phyloP scores from a whole-genome alignment of 805 yeast genomes.

The Saturnispora mendoncae region DNA sequence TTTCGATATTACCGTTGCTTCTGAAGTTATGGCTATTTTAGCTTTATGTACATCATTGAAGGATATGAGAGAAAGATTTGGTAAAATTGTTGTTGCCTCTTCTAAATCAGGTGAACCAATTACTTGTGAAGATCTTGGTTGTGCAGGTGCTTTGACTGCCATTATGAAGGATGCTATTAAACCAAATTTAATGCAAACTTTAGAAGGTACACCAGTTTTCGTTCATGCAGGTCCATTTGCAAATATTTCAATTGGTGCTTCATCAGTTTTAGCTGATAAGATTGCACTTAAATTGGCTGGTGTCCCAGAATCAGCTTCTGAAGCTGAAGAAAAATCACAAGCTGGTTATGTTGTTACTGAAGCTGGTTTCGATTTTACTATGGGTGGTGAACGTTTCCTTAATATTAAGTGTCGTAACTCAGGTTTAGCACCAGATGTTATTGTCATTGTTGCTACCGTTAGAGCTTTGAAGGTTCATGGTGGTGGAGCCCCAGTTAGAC shows the following conservation, averaged over 20 bases:
- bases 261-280: conserved; percentile 87
- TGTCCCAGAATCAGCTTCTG: conserved; percentile 35
- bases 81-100: conserved; percentile 83
- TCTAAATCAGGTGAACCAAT: conserved; percentile 67
- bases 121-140: conserved; percentile 90
- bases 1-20: conserved; percentile 92
- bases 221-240: conserved; percentile 99
- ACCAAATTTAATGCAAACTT: conserved; percentile 94
- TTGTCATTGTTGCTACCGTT: conserved; percentile 91
- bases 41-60: conserved; percentile 71
- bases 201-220: conserved; percentile 95
- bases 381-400: conserved; percentile 98
- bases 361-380: conserved; percentile 97
- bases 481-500: conserved; percentile 94
- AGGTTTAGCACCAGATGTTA: conserved; percentile 80
- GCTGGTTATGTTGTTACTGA: conserved; percentile 91
- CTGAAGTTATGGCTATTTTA: conserved; percentile 92
- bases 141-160: conserved; percentile 94
- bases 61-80: conserved; percentile 84
- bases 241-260: conserved; percentile 93
- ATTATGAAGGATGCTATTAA: conserved; percentile 91
- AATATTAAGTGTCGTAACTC: conserved; percentile 92
- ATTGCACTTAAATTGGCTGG: conserved; percentile 89
- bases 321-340: conserved; percentile 29
- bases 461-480: conserved; percentile 96